These are phyloP conservation scores for Posidonia australis DNA, from an alignment of 106 monocot genomes.

Conservation along the genomic window DNA sequence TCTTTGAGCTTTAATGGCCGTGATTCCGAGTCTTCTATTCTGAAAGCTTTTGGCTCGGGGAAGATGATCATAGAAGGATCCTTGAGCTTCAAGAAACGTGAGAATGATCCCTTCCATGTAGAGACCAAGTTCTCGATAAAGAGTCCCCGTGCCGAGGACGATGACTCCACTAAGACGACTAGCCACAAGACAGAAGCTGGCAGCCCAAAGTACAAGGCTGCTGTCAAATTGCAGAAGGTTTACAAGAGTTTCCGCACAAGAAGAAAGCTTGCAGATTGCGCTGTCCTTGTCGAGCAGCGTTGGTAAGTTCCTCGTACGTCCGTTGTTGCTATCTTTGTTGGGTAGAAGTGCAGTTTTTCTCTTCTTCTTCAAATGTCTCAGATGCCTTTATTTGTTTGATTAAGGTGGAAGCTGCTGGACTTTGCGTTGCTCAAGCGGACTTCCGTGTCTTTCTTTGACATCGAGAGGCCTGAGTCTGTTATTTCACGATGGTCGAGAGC, in stretches of 20 bases:
- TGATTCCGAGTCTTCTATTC: conserved; percentile 17
- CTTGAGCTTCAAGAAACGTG: conserved; percentile 49
- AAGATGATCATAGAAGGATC: conserved; percentile 47
- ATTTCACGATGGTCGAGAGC: conserved; percentile 81
- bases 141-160: conserved; percentile 1
- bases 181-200: conserved; percentile 9
- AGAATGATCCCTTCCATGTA: conserved; percentile 15
- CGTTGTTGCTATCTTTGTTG: too few species aligned
- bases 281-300: conserved; percentile 74
- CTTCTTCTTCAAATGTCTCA: neutral
- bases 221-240: conserved; percentile 78
- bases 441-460: conserved; percentile 83
- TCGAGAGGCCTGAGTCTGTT: conserved; percentile 68
- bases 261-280: conserved; percentile 81
- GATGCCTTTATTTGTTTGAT: neutral
- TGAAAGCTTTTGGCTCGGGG: conserved; percentile 40
- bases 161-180: neutral
- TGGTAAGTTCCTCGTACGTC: conserved; percentile 54
- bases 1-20: conserved; percentile 36
- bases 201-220: conserved; percentile 53
- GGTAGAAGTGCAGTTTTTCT: too few species aligned
- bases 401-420: conserved; percentile 92
- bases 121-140: conserved; percentile 30
- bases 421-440: conserved; percentile 82
- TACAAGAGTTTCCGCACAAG: conserved; percentile 85